Evolutionary conservation across 1,284 basidiomycete genomes (phyloP), one percentile per base, ranked within the genome.

Genomic region (Athelia sp.): DNA sequence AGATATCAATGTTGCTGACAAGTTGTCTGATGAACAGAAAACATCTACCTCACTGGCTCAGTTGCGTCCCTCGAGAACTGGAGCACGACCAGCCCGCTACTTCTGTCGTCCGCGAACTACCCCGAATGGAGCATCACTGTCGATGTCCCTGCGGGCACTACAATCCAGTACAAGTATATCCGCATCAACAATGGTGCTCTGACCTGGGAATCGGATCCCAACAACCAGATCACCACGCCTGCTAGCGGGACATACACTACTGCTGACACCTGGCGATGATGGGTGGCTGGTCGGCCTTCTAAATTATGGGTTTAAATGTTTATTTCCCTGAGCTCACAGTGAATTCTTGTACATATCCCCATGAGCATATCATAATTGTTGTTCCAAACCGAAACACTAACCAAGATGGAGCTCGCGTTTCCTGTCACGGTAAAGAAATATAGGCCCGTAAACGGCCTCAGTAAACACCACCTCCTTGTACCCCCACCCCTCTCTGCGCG

Each of bases 181-280:
- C 59, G 62, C 47, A 62, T 58, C 48, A 55, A 40, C 35, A 57
- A 60, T 35, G 58, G 54, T n/a, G 24, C 15, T 4, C 62, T 71
- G 21, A 73, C 69, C 26, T 76, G 74, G 74, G 73, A 75, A 63
- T 66, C 67, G 11, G 73, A 72, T 55, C 72, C 73, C n/a, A 74
- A 76, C 59, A 66, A 63, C 49, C 50, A 53, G 48, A 58, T 73
- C 57, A 72, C 60, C 18, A 70, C 70, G 13, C 66, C 69, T 9
- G 55, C 61, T 2, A 59, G 55, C 48, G 71, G 71, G 14, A 56
- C 47, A 11, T 46, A 51, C 49, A 66, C 58, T 22, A 54, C 61
- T 48, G 60, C 56, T 48, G 69, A 73, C 53, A 61, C 54, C 17
- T 73, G 70, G 26, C 26, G 26, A 13, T 29, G 13, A 69, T 69